These are phyloP conservation scores for Pseudopyrenochaeta lycopersici DNA, from an alignment of 2,329 filamentous ascomycete species.

Conservation along the genomic window DNA sequence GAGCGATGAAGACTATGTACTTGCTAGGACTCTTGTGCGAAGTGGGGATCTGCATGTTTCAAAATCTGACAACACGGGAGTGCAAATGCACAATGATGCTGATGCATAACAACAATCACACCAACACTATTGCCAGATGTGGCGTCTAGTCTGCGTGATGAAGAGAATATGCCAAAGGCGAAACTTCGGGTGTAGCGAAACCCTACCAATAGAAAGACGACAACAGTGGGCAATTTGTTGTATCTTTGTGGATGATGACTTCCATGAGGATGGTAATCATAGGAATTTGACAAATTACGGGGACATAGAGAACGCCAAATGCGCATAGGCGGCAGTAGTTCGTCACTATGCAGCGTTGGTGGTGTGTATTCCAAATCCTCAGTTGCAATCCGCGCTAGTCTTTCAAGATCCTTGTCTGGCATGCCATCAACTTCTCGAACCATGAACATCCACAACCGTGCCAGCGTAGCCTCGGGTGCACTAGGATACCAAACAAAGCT, in stretches of 20 bases:
- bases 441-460: slow-evolving; percentile 12
- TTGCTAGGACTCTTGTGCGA: slow-evolving; percentile 6
- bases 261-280: slow-evolving; percentile 4
- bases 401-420: slow-evolving; percentile 12
- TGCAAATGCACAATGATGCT: background rate
- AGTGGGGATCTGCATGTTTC: slow-evolving; percentile 1
- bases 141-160: background rate
- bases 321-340: slow-evolving; percentile 4
- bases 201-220: slow-evolving; percentile 16
- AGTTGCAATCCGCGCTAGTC: slow-evolving; percentile 27
- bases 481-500: slow-evolving; percentile 9
- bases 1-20: slow-evolving; percentile 4
- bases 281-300: slow-evolving; percentile 30
- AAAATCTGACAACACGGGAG: background rate
- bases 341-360: slow-evolving; percentile 18
- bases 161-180: background rate
- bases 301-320: background rate
- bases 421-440: slow-evolving; percentile 21
- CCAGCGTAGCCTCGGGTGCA: slow-evolving; percentile 15
- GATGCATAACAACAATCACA: slow-evolving; percentile 6
- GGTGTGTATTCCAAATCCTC: slow-evolving; percentile 39
- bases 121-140: background rate
- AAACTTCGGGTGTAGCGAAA: slow-evolving; percentile 1
- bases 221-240: background rate
- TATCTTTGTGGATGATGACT: slow-evolving; percentile 3